phyloP scores from a whole-genome alignment of 108 stramenopile genomes.

The Bacterosira constricta region DNA sequence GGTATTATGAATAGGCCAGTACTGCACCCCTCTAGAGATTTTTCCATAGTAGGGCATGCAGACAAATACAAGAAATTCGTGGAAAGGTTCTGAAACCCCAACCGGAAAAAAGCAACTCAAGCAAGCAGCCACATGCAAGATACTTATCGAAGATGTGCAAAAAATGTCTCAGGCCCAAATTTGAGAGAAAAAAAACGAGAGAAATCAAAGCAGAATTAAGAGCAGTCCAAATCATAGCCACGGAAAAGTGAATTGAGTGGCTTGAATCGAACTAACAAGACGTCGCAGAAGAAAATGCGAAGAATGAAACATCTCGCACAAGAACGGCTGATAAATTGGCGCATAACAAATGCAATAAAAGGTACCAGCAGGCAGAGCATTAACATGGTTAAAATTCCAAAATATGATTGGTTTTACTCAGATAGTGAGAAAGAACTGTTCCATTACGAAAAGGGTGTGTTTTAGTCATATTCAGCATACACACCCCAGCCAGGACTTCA shows the following conservation, averaged over 20 bases:
- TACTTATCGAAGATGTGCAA: no score
- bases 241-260: not conserved
- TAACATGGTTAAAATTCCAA: not conserved
- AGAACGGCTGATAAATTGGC: not conserved
- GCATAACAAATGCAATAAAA: no score
- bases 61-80: not conserved
- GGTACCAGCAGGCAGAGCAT: not conserved
- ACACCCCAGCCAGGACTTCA: no score
- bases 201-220: no score
- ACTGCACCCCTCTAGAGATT: not conserved
- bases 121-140: no score
- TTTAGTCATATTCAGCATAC: not conserved
- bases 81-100: not conserved
- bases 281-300: not conserved
- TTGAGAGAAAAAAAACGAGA: no score
- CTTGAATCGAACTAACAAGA: not conserved
- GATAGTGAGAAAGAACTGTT: not conserved
- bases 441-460: not conserved
- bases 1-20: not conserved
- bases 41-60: not conserved
- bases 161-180: no score
- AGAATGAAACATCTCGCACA: not conserved
- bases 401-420: conserved; percentile 4
- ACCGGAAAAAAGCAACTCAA: no score
- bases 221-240: not conserved